These are phyloP conservation scores for Closterium sp. DNA, from an alignment of 139 green algal species.

Conservation along the genomic window DNA sequence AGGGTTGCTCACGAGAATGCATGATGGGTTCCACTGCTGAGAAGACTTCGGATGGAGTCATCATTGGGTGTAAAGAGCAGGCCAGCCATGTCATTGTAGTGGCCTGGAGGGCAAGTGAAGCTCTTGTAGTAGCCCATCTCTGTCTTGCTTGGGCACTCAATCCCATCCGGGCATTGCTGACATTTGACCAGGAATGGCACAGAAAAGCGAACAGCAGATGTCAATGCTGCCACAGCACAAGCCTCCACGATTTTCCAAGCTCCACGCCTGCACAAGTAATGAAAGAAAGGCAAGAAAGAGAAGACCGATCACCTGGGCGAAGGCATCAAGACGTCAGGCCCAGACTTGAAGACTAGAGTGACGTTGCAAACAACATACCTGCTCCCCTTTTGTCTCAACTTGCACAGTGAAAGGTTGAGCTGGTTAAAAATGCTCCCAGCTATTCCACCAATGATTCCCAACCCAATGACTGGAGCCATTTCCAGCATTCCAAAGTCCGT, in stretches of 20 bases:
- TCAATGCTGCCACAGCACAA: slow-evolving; percentile 35
- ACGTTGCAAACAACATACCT: background rate
- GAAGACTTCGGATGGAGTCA: slow-evolving; percentile 82
- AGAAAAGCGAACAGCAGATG: slow-evolving; percentile 35
- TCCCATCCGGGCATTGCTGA: slow-evolving; percentile 54
- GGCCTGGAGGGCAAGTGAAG: slow-evolving; percentile 41
- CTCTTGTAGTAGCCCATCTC: slow-evolving; percentile 72
- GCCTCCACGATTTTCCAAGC: slow-evolving; percentile 48
- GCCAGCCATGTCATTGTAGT: slow-evolving; percentile 81
- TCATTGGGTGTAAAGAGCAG: slow-evolving; percentile 84
- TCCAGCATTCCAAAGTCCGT: slow-evolving; percentile 59
- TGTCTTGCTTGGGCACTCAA: slow-evolving; percentile 61
- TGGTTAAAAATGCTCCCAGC: slow-evolving; percentile 68
- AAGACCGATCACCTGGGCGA: background rate
- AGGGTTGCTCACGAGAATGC: slow-evolving; percentile 61
- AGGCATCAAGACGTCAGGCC: background rate
- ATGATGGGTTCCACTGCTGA: slow-evolving; percentile 65
- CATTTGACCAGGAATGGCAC: slow-evolving; percentile 45
- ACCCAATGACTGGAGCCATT: slow-evolving; percentile 71
- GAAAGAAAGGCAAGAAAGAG: background rate
- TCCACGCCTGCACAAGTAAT: background rate
- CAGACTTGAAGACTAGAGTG: background rate
- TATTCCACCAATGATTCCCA: slow-evolving; percentile 73
- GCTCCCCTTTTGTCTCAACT: background rate
- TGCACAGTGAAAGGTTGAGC: slow-evolving; percentile 61